Evolutionary conservation across 306 rosid species (phyloP).

Genomic region (Citrullus mucosospermus): DNA sequence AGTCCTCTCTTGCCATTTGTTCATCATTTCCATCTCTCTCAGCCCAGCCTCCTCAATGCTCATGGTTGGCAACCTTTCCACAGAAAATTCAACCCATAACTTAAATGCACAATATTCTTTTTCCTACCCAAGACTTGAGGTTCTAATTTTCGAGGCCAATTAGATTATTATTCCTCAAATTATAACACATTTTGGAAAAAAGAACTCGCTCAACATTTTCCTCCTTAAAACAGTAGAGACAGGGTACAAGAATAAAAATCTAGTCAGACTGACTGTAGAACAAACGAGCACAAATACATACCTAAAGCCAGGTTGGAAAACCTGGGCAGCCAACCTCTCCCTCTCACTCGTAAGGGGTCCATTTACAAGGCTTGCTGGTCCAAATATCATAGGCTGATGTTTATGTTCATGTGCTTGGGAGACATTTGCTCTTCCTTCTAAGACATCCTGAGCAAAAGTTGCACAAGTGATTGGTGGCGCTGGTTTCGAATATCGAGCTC

Average conservation of each 20-base stretch:
- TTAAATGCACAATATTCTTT: not conserved
- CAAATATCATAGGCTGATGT: conserved; percentile 84
- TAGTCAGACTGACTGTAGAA: not conserved
- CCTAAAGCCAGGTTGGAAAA: conserved; percentile 76
- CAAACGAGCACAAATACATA: not conserved
- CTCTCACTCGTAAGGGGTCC: conserved; percentile 72
- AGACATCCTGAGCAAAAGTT: conserved; percentile 94
- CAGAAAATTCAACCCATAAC: conserved; percentile 3
- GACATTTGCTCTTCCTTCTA: conserved; percentile 83
- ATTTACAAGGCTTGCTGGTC: conserved; percentile 81
- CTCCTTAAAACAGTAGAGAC: not conserved
- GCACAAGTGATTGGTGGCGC: conserved; percentile 84
- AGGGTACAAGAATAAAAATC: not conserved
- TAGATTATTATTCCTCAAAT: not conserved
- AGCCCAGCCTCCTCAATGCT: conserved; percentile 99
- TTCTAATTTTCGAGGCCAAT: not conserved
- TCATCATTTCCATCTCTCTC: conserved; percentile 93
- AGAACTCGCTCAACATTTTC: not conserved
- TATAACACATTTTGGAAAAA: not conserved
- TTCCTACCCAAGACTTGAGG: not conserved
- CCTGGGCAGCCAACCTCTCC: conserved; percentile 80
- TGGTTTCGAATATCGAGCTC: conserved; percentile 52
- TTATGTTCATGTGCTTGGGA: conserved; percentile 84
- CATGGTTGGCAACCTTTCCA: conserved; percentile 86
- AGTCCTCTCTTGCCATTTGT: conserved; percentile 85